phyloP scores from a whole-genome alignment of 768 basidiomycete species.

The Termitomyces sp. region DNA sequence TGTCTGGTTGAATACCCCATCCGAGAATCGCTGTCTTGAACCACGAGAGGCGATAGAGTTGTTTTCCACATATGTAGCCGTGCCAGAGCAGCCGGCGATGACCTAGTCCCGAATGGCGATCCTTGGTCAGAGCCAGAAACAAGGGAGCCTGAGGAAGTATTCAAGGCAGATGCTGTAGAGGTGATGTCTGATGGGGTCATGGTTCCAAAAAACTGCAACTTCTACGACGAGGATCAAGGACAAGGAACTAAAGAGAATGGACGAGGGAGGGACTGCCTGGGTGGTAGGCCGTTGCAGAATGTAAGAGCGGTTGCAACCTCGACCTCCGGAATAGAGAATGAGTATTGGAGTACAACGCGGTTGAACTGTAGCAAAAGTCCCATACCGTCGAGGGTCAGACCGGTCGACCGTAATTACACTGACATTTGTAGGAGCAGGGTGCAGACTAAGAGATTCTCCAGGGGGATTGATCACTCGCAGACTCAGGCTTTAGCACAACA shows the following conservation, averaged over 20 bases:
- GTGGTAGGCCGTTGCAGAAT: conserved; percentile 26
- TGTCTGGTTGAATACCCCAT: conserved; percentile 38
- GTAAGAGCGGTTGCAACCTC: conserved; percentile 39
- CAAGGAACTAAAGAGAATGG: conserved; percentile 35
- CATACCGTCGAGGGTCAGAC: conserved; percentile 46
- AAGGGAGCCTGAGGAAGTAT: too few relatives aligned
- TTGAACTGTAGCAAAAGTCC: conserved; percentile 48
- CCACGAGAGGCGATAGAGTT: conserved; percentile 42
- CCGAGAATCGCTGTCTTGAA: conserved; percentile 42
- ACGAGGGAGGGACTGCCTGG: conserved; percentile 34
- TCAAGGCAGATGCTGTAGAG: conserved; percentile 44
- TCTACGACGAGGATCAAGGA: conserved; percentile 46
- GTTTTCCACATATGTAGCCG: conserved; percentile 49
- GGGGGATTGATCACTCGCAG: too few relatives aligned
- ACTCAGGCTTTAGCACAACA: too few relatives aligned
- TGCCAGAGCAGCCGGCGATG: conserved; percentile 30
- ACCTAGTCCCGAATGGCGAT: conserved; percentile 48
- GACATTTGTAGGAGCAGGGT: too few relatives aligned
- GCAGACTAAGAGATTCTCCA: too few relatives aligned
- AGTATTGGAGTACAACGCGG: conserved; percentile 54
- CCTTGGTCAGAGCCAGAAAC: conserved; percentile 57
- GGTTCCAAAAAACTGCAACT: conserved; percentile 57
- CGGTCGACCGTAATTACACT: too few relatives aligned
- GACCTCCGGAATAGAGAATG: conserved; percentile 42
- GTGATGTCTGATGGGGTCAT: conserved; percentile 41